Conservation (phyloP, 2,329 filamentous ascomycete species). For the Xylaria arbuscula region DNA sequence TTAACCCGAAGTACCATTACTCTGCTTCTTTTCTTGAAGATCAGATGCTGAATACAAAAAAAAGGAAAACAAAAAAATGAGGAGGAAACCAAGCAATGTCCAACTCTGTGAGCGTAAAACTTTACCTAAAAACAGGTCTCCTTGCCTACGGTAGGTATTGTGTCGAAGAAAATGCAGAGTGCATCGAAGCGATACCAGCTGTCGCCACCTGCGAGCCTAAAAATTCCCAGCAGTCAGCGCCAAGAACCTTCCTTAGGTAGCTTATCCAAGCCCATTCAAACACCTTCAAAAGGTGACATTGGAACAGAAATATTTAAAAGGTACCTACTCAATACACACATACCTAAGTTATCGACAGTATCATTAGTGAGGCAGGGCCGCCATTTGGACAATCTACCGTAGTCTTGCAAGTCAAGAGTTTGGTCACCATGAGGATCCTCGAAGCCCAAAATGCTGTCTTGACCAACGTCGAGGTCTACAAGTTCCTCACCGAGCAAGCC, state of each 20-base stretch:
- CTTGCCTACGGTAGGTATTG: too few species aligned
- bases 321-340: not conserved
- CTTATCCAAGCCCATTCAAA: too few species aligned
- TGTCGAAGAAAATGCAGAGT: too few species aligned
- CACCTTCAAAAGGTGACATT: too few species aligned
- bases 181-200: not conserved
- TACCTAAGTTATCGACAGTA: not conserved
- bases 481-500: slow-evolving; percentile 69
- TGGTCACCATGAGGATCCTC: slow-evolving; percentile 72
- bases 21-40: too few species aligned
- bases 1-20: too few species aligned
- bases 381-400: not conserved
- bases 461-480: slow-evolving; percentile 78
- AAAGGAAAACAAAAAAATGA: too few species aligned
- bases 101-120: too few species aligned
- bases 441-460: slow-evolving; percentile 76
- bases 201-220: not conserved
- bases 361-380: not conserved
- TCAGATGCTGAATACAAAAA: too few species aligned
- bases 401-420: not conserved
- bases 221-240: not conserved
- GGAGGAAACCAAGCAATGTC: too few species aligned
- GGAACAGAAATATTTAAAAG: not conserved
- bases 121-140: too few species aligned
- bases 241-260: not conserved